These are phyloP conservation scores for Aquilaria malaccensis DNA, from an alignment of 345 rosid species.

Conservation along the genomic window DNA sequence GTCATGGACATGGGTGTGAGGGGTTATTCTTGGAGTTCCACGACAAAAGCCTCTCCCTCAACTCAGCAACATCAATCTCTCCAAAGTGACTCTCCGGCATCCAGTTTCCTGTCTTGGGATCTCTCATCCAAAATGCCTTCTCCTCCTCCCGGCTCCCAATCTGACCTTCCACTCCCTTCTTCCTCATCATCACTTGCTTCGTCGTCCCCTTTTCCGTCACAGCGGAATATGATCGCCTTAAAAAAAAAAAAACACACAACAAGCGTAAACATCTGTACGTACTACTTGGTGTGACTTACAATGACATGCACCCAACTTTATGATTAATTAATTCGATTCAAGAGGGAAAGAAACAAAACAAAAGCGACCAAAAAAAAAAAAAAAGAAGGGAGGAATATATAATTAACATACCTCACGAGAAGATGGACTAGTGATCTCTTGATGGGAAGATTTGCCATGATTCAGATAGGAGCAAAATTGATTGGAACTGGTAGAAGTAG, in stretches of 20 bases:
- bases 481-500: neutral
- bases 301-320: neutral
- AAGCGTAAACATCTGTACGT: neutral
- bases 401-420: slow-evolving; percentile 8
- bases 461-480: neutral
- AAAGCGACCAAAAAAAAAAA: neutral
- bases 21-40: slow-evolving; percentile 6
- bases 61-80: slow-evolving; percentile 31
- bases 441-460: slow-evolving; percentile 16
- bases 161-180: slow-evolving; percentile 6
- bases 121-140: slow-evolving; percentile 41
- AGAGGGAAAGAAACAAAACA: neutral
- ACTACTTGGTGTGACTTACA: too few relatives aligned
- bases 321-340: neutral
- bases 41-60: slow-evolving; percentile 24
- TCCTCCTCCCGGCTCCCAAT: slow-evolving; percentile 6
- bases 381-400: neutral
- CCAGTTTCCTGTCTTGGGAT: slow-evolving; percentile 49
- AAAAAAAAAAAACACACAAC: neutral
- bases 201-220: slow-evolving; percentile 13
- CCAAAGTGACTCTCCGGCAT: slow-evolving; percentile 37
- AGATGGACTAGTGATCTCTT: slow-evolving; percentile 13
- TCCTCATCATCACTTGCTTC: slow-evolving; percentile 5
- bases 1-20: neutral
- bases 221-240: slow-evolving; percentile 16